Evolutionary conservation across 768 basidiomycete genomes (phyloP).

Genomic region (Sarcomyxa edulis): DNA sequence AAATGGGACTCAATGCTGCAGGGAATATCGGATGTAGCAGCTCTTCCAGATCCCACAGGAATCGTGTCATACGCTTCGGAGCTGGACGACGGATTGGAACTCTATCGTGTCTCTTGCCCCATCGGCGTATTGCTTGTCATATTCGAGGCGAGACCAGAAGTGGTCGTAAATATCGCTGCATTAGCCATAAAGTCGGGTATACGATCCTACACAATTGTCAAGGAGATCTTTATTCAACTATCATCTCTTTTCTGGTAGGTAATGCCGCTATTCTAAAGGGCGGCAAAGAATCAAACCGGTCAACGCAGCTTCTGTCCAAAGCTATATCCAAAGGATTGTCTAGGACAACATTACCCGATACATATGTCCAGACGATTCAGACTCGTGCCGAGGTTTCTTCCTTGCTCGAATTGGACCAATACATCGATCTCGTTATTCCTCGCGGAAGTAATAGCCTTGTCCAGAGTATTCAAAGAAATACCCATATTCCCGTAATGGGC

Average conservation of each 20-base stretch:
- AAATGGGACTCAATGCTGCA: constrained; percentile 96
- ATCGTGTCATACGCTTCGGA: constrained; percentile 84
- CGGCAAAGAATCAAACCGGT: constrained; percentile 89
- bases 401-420: constrained; percentile 79
- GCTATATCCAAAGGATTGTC: constrained; percentile 77
- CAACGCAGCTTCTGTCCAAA: constrained; percentile 68
- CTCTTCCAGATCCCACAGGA: constrained; percentile 83
- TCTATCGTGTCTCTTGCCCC: constrained; percentile 93
- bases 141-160: constrained; percentile 96
- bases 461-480: constrained; percentile 79
- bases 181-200: constrained; percentile 94
- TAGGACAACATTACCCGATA: constrained; percentile 64
- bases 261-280: constrained; percentile 98
- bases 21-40: constrained; percentile 83
- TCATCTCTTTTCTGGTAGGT: constrained; percentile 41
- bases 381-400: constrained; percentile 89
- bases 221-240: constrained; percentile 1
- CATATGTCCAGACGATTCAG: constrained; percentile 90
- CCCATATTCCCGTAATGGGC: constrained; percentile 96
- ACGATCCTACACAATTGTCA: constrained; percentile 13
- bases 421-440: constrained; percentile 96
- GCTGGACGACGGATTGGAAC: constrained; percentile 80
- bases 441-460: constrained; percentile 92
- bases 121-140: constrained; percentile 96
- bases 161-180: constrained; percentile 95